phyloP scores from a whole-genome alignment of 306 rosid genomes.

The Inga oerstediana region DNA sequence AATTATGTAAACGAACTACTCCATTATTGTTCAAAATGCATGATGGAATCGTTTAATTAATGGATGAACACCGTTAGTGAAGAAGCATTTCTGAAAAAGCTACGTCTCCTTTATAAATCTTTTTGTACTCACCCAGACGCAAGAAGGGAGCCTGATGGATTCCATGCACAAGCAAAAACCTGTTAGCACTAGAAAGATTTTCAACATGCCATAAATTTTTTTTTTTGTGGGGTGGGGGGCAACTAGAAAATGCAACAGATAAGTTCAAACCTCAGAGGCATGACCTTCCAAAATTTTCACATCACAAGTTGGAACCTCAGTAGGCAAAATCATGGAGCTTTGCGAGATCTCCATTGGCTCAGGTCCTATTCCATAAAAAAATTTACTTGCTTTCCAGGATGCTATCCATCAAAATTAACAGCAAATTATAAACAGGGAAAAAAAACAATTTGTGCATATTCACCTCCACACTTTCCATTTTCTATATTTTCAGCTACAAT shows the following conservation, averaged over 20 bases:
- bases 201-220: neutral
- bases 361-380: constrained; percentile 46
- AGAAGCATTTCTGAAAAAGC: constrained; percentile 11
- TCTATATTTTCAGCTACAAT: constrained; percentile 38
- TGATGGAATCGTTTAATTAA: neutral
- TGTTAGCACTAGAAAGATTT: constrained; percentile 28
- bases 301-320: constrained; percentile 47
- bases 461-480: constrained; percentile 49
- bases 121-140: constrained; percentile 68
- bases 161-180: constrained; percentile 86
- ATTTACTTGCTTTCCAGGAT: neutral
- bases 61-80: neutral
- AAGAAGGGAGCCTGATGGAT: constrained; percentile 66
- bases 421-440: neutral
- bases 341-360: constrained; percentile 72
- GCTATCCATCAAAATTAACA: neutral
- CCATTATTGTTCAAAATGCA: constrained; percentile 1
- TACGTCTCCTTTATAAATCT: neutral
- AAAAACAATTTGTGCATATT: neutral
- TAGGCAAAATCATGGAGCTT: constrained; percentile 29
- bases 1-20: neutral
- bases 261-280: constrained; percentile 59
- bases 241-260: constrained; percentile 18
- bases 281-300: constrained; percentile 67
- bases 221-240: neutral